Evolutionary conservation across 805 yeast species (phyloP).

Genomic region (Brettanomyces naardenensis): DNA sequence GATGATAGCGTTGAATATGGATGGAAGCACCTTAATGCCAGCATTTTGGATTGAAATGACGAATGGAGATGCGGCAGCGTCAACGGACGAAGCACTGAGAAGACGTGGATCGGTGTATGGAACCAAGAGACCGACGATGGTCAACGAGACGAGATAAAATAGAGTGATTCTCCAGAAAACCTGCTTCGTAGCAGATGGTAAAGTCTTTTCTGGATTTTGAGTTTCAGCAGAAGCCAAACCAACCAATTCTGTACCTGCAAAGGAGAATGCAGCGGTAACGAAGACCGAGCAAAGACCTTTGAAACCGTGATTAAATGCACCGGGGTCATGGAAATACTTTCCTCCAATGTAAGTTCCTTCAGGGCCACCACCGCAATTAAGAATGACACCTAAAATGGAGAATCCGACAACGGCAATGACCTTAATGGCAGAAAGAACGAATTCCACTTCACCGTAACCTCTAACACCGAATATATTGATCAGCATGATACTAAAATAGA

Average conservation of each 20-base stretch:
- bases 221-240: constrained; percentile 60
- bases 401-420: constrained; percentile 50
- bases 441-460: constrained; percentile 63
- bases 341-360: constrained; percentile 50
- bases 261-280: constrained; percentile 52
- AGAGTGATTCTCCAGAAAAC: constrained; percentile 52
- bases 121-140: constrained; percentile 42
- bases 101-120: constrained; percentile 44
- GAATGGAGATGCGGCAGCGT: constrained; percentile 64
- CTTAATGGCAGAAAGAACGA: constrained; percentile 42
- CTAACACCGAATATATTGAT: constrained; percentile 51
- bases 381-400: constrained; percentile 41
- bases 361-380: constrained; percentile 56
- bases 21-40: constrained; percentile 51
- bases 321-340: constrained; percentile 50
- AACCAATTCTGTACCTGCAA: constrained; percentile 55
- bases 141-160: constrained; percentile 43
- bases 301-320: constrained; percentile 39
- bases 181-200: constrained; percentile 54
- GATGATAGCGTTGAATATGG: constrained; percentile 60
- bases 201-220: constrained; percentile 45
- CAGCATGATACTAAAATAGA: constrained; percentile 37
- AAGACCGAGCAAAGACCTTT: constrained; percentile 55
- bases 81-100: constrained; percentile 35
- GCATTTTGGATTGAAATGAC: constrained; percentile 52